Evolutionary conservation across 2,329 filamentous ascomycete genomes (phyloP), one percentile per base, ranked within the genome.

Genomic region (Paecilomyces niveus): DNA sequence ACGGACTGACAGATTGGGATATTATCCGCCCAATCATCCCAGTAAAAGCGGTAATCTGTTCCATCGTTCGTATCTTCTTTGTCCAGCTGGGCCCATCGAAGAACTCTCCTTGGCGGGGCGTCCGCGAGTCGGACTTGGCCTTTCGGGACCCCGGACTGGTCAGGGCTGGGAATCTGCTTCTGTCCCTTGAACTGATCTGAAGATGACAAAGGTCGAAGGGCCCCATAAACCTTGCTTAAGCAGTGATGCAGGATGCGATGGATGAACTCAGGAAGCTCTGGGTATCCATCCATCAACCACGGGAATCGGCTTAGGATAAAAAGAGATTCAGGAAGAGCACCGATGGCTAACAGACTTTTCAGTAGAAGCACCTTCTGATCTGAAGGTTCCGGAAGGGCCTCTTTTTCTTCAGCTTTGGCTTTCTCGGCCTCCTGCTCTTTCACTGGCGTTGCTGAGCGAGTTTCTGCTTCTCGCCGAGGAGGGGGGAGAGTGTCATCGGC

Each of bases 11-110:
- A 99, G 21, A 96, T 78, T 0, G 94, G 95, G 53, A 99, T 82
- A 63, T 94, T 96, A 73, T 97, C 93, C 2, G 87, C 83, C 94
- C 94, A 99, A 65, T 97, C 94, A 59, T 96, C 92, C 87, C 94
- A 97, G 73, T 99, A 99, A 71, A 95, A 97, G 33, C 89, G 85
- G 72, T 97, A 97, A 56, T 89, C 81, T 11, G 80, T 84, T 21
- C 87, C 87, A 64, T 92, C 90, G 57, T 86, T 87, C 26, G 85
- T 85, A 67, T 94, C 90, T 62, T 82, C 82, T 64, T 85, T 87
- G 65, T 96, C 92, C 4, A 91, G 85, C 66, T 89, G 88, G 3
- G 92, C 89, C 93, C 93, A 97, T 61, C 89, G 85, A 63, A 94
- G 79, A 15, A 85, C 81, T 68, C 88, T 89, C 64, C 85, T 85